Conservation (phyloP, 2,329 filamentous ascomycete genomes). For the Colletotrichum phormii region DNA sequence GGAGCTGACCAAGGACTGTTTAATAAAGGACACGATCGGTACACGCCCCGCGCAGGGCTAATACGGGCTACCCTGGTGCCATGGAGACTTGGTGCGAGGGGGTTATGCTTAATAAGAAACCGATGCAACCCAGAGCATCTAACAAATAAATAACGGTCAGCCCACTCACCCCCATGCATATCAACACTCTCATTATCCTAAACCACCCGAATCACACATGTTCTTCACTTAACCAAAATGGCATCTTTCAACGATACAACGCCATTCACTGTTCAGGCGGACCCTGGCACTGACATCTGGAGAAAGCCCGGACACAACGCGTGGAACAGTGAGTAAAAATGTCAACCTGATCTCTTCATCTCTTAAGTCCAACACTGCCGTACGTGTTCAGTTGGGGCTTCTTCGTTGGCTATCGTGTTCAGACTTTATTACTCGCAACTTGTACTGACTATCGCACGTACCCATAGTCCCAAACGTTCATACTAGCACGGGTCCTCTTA, state of each 20-base stretch:
- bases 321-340: slow-evolving; percentile 65
- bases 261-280: slow-evolving; percentile 64
- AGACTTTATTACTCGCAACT: background rate
- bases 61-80: background rate
- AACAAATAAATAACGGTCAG: background rate
- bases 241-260: background rate
- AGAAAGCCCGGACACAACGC: slow-evolving; percentile 70
- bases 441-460: slow-evolving; percentile 28
- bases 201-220: background rate
- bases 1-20: too few species aligned
- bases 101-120: background rate
- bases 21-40: background rate
- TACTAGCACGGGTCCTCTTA: slow-evolving; percentile 58
- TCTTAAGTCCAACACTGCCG: too few species aligned
- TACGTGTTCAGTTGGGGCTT: background rate
- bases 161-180: background rate
- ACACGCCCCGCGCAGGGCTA: background rate
- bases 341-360: background rate
- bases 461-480: slow-evolving; percentile 39
- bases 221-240: background rate
- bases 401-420: background rate
- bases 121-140: background rate
- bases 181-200: background rate
- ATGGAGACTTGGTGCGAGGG: background rate
- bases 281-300: slow-evolving; percentile 79